Percentiles rank a stretch among this genome's conserved stretches.
Conservation (phyloP, 495 filamentous ascomycete genomes). For the Daldinia decipiens region DNA sequence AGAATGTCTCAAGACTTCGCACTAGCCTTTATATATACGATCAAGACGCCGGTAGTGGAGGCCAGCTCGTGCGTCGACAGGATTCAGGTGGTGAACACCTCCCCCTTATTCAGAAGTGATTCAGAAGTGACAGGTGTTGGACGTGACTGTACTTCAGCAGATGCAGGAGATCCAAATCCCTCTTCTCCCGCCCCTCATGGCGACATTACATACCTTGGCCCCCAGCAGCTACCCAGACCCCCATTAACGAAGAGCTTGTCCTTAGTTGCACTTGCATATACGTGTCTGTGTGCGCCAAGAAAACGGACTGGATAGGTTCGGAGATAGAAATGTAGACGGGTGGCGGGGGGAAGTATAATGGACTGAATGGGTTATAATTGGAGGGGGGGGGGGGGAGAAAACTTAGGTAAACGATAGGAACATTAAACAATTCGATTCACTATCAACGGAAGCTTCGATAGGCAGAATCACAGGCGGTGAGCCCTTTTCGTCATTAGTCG, state of each 20-base stretch:
- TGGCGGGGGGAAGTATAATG: constrained; percentile 11
- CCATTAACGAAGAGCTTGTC: constrained; percentile 11
- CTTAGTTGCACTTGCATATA: constrained; percentile 3
- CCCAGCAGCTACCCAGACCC: constrained; percentile 3
- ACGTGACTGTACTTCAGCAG: background rate
- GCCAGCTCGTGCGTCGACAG: constrained; percentile 6
- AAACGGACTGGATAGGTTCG: constrained; percentile 18
- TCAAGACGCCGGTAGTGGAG: constrained; percentile 1
- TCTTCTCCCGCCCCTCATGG: constrained; percentile 14
- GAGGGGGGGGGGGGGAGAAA: background rate
- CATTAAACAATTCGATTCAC: constrained; percentile 20
- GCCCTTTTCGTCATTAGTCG: constrained; percentile 27
- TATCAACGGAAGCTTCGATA: constrained; percentile 23
- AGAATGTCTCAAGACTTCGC: background rate
- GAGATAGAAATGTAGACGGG: constrained; percentile 40
- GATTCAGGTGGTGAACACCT: background rate
- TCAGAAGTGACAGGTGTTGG: constrained; percentile 1
- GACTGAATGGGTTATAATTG: background rate
- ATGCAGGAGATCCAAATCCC: constrained; percentile 12
- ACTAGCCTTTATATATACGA: constrained; percentile 13
- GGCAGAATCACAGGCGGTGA: constrained; percentile 34
- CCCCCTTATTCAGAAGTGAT: constrained; percentile 11
- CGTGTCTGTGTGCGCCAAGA: constrained; percentile 34
- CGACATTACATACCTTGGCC: constrained; percentile 9
- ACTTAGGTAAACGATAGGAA: constrained; percentile 24